Base-by-base conservation (phyloP, 768 basidiomycete species). In the Rhizopogon salebrosus region DNA sequence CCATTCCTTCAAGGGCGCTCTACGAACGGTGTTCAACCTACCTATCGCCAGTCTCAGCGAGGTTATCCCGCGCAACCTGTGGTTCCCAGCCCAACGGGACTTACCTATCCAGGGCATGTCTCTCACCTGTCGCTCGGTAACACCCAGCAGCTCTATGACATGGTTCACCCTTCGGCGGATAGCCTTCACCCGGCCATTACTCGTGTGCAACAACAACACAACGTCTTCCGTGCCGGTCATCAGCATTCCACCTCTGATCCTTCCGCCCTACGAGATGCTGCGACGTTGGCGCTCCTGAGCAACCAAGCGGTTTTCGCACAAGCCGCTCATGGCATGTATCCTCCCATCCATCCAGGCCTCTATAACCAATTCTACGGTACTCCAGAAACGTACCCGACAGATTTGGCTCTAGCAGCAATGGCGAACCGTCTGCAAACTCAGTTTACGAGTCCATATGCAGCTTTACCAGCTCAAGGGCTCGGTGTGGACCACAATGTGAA, bases 191-290 rank as follows among this genome's bases (percentile, higher is more conserved):
- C 85, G 34, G 80, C 86, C 29, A 83, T 88, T 53, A 76, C 81
- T 48, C 87, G 87, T 58, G 82, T 89, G 46, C 89, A 91, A 66
- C 87, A 89, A 60, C 88, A 89, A 62, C 85, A 84, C 63, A 83
- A 82, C 59, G 77, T 77, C 41, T 90, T 87, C 72, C 85, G 87
- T 35, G 76, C 74, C 24, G 81, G 79, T 23, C 89, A 92, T 66
- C 89, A 91, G 57, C 89, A 92, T 67, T 91, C 89, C 34, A 80
- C 87, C 4, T 90, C 89, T 1, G 89, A 92, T 63, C 89, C 89
- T 3, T 86, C 88, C 31, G 78, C 83, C 8, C 74, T 90, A 36
- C 81, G 89, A 43, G 89, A 91, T 60, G 83, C 80, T 36, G 76
- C 83, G 31, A 66, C 83, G n/a, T 68, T 89, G 42, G 81, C 85